Evolutionary conservation across 495 filamentous ascomycete species (phyloP).

Genomic region (Penicillium chermesinum): DNA sequence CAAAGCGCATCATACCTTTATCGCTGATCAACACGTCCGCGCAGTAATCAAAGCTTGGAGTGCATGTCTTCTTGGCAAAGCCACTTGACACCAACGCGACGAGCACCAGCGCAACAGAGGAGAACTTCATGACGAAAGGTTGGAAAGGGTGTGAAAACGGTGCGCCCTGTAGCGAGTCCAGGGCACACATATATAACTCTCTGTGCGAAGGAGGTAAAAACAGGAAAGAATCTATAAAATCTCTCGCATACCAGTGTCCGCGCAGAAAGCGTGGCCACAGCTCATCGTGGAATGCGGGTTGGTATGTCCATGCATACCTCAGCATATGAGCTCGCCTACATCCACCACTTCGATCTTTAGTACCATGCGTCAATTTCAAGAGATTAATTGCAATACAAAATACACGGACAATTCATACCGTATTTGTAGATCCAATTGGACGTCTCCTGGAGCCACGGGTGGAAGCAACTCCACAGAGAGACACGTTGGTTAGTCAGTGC

Average conservation of each 20-base stretch:
- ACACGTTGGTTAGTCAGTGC: no score
- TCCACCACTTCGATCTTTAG: neutral
- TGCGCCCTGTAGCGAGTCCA: no score
- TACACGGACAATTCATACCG: no score
- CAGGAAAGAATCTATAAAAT: conserved; percentile 6
- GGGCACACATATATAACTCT: no score
- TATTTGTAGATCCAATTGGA: no score
- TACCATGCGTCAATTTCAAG: no score
- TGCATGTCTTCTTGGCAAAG: conserved; percentile 32
- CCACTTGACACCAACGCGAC: conserved; percentile 22
- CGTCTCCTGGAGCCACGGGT: no score
- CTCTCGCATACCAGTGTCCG: conserved; percentile 10
- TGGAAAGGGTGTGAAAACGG: neutral
- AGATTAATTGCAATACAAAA: no score
- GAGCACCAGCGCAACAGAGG: conserved; percentile 21
- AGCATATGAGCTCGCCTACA: neutral
- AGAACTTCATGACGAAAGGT: conserved; percentile 23
- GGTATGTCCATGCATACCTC: conserved; percentile 22
- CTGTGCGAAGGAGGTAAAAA: no score
- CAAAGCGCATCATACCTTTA: conserved; percentile 23
- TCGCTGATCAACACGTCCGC: conserved; percentile 26
- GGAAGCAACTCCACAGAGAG: no score
- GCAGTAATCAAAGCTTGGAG: conserved; percentile 41
- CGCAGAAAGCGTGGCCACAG: conserved; percentile 12
- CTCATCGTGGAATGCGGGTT: conserved; percentile 15